Percentiles rank a stretch among this genome's conserved stretches.
Evolutionary conservation across 2,329 filamentous ascomycete species (phyloP).

Genomic region (Cladorrhinum sp.): DNA sequence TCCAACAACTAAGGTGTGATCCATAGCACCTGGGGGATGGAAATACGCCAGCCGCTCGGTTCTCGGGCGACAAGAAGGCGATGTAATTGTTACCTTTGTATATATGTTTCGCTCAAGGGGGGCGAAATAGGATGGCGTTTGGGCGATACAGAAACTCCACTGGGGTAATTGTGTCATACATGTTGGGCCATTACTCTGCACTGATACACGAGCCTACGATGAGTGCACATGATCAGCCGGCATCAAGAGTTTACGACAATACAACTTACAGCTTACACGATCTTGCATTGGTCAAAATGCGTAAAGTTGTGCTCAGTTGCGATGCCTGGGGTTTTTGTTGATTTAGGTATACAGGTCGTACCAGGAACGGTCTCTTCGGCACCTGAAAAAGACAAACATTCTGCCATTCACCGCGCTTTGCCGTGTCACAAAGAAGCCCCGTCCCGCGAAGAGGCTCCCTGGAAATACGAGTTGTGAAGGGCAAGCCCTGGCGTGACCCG

Average conservation of each 20-base stretch:
- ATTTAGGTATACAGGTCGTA: background rate
- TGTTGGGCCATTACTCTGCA: background rate
- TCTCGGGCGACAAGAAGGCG: conserved; percentile 4
- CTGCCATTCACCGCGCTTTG: conserved; percentile 1
- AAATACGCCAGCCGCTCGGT: conserved; percentile 1
- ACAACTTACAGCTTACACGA: conserved; percentile 1
- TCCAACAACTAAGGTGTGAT: conserved; percentile 16
- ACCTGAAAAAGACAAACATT: background rate
- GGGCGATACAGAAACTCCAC: conserved; percentile 4
- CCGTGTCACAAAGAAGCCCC: background rate
- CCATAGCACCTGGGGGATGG: background rate
- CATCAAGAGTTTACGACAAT: background rate
- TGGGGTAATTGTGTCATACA: conserved; percentile 16
- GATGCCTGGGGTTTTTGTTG: background rate
- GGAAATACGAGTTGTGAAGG: conserved; percentile 4
- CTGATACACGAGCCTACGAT: background rate
- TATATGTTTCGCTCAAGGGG: conserved; percentile 15
- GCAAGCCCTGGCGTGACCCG: background rate
- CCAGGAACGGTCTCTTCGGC: background rate
- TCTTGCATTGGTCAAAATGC: background rate
- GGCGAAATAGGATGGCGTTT: conserved; percentile 21
- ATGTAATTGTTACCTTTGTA: conserved; percentile 23
- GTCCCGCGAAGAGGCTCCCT: background rate
- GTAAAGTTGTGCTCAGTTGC: background rate
- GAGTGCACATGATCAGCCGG: background rate